Base-by-base conservation (phyloP, 108 stramenopile genomes). In the Fragilaria crotonensis region DNA sequence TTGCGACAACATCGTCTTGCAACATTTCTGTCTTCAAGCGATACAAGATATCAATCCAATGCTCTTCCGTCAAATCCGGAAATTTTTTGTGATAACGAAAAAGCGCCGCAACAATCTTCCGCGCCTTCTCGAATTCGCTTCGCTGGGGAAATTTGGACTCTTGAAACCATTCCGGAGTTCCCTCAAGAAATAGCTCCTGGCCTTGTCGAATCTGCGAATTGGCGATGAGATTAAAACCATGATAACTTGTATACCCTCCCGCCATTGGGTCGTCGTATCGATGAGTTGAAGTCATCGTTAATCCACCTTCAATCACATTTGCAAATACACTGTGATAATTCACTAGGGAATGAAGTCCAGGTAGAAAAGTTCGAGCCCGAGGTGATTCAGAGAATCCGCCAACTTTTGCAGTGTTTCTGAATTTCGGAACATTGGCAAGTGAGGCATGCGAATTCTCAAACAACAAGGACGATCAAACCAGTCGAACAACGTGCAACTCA, bases 181-280 rank as follows among this genome's bases (percentile, higher is more conserved):
- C 29, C 44, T 60, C 47, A 5, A 66, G 17, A 52, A 68, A 54
- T 20, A 68, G 22, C 46, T 68, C 67, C 48, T 68, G 41, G 33
- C 60, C 60, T 2, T 20, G 21, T 17, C 19, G 14, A 54, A 68
- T 68, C n/a, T 29, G 2, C 5, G 23, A n/a, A 25, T 52, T 68
- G 26, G 67, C 67, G 28, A 53, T 54, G 14, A 68, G 26, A 2
- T 19, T 7, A 48, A 68, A 59, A 21, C 46, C 33, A 45, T 60
- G 5, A 30, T 60, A 60, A 29, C 50, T 45, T 14, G 66, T 52
- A 19, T 7, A 27, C 5, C 59, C 52, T 45, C 59, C 60, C 22
- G 53, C 53, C 60, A 54, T 30, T 20, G 59, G 49, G 48, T 25
- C 41, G 4, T 19, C 3, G 18, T 3, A 36, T 21, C 53, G n/a